Evolutionary conservation across 176 grass and related monocot genomes (phyloP), one percentile per base, ranked within the genome.

Genomic region (Aegilops umbellulata): DNA sequence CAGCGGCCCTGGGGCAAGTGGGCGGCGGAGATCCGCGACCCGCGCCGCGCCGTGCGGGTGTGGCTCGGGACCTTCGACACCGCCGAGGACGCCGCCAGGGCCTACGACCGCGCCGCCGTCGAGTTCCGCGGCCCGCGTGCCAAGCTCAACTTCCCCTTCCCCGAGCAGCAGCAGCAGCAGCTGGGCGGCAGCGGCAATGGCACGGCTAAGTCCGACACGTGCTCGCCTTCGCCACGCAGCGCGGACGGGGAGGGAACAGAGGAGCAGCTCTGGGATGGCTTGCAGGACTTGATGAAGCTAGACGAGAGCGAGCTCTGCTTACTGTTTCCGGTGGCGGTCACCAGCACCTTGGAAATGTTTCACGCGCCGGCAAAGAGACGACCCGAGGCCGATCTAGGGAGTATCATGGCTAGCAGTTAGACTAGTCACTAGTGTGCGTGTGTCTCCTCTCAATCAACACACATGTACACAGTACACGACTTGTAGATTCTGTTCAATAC

Each of bases 11-110:
- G 97, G 97, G 97, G 97, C 0, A 99, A 99, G 72, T 99, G 97
- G 97, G 97, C 94, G 5, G 94, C 97, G 16, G 97, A 99, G 85
- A 99, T 99, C 75, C 94, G 97, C 1, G 97, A 99, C 84, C 97
- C 97, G 2, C 93, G 82, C 39, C 87, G 87, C 3, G 93, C 95
- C 0, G 95, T 95, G 66, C 89, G 93, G 60, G 95, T 95, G 81
- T 98, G 95, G 95, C 91, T 98, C 0, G 95, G 95, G 10, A 98
- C 95, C 0, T 98, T 98, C 71, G 77, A 95, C 74, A 98, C 93
- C 0, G 95, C 93, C 13, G 93, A 98, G 80, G 93, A 93, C 22
- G 95, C 95, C 0, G 93, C 95, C 13, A 84, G 42, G 75, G 95
- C 95, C 0, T 98, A 98, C 65, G 95, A 98, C 55, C 86, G 27